Conservation (phyloP, 73 alveolate species). For the Paramecium primaurelia region DNA sequence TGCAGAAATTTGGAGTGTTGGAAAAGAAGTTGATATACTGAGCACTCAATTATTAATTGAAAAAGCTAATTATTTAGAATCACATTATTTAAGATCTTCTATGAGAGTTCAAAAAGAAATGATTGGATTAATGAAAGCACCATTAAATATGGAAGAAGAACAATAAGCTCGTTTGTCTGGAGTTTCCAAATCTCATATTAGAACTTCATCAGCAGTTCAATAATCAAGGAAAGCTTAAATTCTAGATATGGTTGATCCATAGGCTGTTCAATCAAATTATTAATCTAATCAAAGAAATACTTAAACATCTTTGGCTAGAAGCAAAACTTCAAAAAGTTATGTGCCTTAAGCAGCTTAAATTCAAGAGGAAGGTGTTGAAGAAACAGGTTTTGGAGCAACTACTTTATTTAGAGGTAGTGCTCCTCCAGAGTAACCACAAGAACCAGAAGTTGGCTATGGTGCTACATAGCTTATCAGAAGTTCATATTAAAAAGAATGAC, state of each 20-base stretch:
- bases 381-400: constrained; percentile 25
- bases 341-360: background rate
- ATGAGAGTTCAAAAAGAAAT: constrained; percentile 36
- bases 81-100: background rate
- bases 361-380: background rate
- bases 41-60: constrained; percentile 22
- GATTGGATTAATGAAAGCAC: constrained; percentile 14
- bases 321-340: background rate
- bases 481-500: constrained; percentile 27
- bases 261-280: background rate
- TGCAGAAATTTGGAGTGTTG: constrained; percentile 3
- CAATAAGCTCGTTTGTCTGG: background rate
- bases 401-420: constrained; percentile 32
- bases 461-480: constrained; percentile 13
- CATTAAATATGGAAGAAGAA: constrained; percentile 11
- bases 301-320: background rate
- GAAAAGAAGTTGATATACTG: background rate
- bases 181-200: background rate
- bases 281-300: constrained; percentile 22
- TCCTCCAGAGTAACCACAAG: background rate
- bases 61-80: constrained; percentile 16
- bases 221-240: background rate
- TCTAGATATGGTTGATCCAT: constrained; percentile 22
- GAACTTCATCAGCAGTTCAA: background rate
- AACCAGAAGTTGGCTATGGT: background rate